phyloP scores from a whole-genome alignment of 345 rosid genomes.

The Mallotus nudiflorus region DNA sequence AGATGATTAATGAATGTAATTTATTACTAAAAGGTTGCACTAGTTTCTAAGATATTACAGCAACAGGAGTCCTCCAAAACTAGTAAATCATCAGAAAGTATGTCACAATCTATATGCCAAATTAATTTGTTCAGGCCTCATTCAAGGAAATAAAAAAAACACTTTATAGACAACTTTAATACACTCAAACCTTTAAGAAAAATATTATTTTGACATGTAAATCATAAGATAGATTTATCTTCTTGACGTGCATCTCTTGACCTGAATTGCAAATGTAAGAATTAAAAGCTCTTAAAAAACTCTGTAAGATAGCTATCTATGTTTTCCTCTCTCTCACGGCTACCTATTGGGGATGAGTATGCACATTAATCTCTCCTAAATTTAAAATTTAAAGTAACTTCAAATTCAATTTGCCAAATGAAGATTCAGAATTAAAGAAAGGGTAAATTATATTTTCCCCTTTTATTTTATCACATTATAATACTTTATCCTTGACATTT shows the following conservation, averaged over 20 bases:
- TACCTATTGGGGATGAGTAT: background rate
- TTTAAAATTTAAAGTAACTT: background rate
- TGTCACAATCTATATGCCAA: constrained; percentile 42
- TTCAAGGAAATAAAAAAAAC: background rate
- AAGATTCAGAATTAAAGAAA: background rate
- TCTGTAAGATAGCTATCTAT: too few relatives aligned
- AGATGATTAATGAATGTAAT: background rate
- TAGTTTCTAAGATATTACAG: constrained; percentile 61
- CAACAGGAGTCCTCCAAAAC: constrained; percentile 82
- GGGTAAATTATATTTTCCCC: too few relatives aligned
- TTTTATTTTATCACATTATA: too few relatives aligned
- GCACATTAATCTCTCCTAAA: background rate
- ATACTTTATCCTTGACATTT: too few relatives aligned
- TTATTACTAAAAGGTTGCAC: constrained; percentile 81
- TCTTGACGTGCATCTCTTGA: constrained; percentile 51
- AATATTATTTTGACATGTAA: constrained; percentile 43
- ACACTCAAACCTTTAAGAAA: constrained; percentile 49
- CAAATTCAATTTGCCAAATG: background rate
- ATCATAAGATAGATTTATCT: constrained; percentile 54
- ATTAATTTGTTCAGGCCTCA: constrained; percentile 31
- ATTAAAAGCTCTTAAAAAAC: constrained; percentile 19
- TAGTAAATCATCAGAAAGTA: constrained; percentile 56
- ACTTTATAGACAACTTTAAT: constrained; percentile 4
- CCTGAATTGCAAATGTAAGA: constrained; percentile 39
- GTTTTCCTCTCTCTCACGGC: background rate